These are phyloP conservation scores for Phialophora tarda DNA, from an alignment of 2,329 filamentous ascomycete genomes.

Conservation along the genomic window DNA sequence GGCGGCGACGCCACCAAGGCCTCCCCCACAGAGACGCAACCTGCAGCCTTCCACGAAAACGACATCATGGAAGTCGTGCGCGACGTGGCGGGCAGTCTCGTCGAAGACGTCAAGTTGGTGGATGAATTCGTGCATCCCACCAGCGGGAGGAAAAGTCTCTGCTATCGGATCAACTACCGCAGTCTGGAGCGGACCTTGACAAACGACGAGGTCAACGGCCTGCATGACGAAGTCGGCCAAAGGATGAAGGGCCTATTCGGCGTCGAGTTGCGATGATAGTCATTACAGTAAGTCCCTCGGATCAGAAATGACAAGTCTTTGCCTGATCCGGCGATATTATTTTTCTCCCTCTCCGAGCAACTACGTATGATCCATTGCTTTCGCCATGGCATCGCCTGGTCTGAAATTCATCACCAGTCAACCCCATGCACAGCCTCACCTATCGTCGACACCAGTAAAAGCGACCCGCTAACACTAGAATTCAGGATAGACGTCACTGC, in stretches of 20 bases:
- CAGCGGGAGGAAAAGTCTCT: constrained; percentile 80
- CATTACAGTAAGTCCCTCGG: neutral
- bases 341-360: too few relatives aligned
- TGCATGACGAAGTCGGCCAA: constrained; percentile 72
- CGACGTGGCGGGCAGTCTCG: constrained; percentile 77
- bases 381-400: neutral
- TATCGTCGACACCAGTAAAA: neutral
- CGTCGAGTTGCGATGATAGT: constrained; percentile 72
- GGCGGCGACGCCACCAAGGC: constrained; percentile 45
- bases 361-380: neutral
- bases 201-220: constrained; percentile 75
- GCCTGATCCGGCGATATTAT: neutral
- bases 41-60: constrained; percentile 78
- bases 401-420: neutral
- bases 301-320: neutral
- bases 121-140: constrained; percentile 91
- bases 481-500: neutral
- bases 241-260: constrained; percentile 71
- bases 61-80: constrained; percentile 96
- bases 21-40: constrained; percentile 48
- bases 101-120: constrained; percentile 83
- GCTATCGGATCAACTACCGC: constrained; percentile 92
- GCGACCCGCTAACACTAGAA: neutral
- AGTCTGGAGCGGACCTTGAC: constrained; percentile 90
- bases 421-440: neutral